Evolutionary conservation across 2,329 filamentous ascomycete genomes (phyloP).

Genomic region (Periconia digitata): DNA sequence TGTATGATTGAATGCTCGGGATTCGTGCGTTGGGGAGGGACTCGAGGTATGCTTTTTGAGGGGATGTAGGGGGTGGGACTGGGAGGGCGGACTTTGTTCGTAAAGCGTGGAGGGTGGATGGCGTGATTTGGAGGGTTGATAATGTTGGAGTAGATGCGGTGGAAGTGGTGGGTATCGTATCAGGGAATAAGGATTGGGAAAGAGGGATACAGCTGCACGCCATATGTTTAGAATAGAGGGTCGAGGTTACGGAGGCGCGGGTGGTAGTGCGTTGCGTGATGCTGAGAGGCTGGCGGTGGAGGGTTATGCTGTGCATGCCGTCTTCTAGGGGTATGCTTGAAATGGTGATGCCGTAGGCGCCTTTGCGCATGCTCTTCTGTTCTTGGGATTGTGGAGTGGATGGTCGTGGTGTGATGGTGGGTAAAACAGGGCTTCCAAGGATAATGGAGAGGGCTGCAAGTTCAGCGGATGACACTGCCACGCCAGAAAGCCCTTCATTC

Average conservation of each 20-base stretch:
- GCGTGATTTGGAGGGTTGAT: slow-evolving; percentile 19
- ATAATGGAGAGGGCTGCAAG: slow-evolving; percentile 31
- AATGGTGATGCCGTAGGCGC: slow-evolving; percentile 34
- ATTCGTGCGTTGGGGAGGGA: slow-evolving; percentile 18
- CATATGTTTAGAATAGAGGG: slow-evolving; percentile 36
- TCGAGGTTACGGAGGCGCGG: slow-evolving; percentile 28
- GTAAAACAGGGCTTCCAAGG: slow-evolving; percentile 23
- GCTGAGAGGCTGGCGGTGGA: slow-evolving; percentile 25
- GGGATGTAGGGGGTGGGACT: slow-evolving; percentile 25
- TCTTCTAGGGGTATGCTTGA: slow-evolving; percentile 7
- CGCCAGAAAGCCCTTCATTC: slow-evolving; percentile 13
- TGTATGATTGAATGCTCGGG: slow-evolving; percentile 26
- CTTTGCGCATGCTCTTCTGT: slow-evolving; percentile 7
- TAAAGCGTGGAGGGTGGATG: slow-evolving; percentile 7
- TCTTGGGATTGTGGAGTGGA: neutral
- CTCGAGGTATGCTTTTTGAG: slow-evolving; percentile 16
- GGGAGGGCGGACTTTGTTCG: slow-evolving; percentile 21
- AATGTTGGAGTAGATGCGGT: slow-evolving; percentile 26
- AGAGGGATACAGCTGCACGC: slow-evolving; percentile 34
- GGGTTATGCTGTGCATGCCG: slow-evolving; percentile 21
- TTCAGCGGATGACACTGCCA: slow-evolving; percentile 26
- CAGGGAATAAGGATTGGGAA: slow-evolving; percentile 10
- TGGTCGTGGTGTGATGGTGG: no score
- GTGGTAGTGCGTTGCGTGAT: slow-evolving; percentile 22
- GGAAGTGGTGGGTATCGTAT: slow-evolving; percentile 19